Conservation (phyloP, 208 protist species). For the Naegleria lovaniensis region DNA sequence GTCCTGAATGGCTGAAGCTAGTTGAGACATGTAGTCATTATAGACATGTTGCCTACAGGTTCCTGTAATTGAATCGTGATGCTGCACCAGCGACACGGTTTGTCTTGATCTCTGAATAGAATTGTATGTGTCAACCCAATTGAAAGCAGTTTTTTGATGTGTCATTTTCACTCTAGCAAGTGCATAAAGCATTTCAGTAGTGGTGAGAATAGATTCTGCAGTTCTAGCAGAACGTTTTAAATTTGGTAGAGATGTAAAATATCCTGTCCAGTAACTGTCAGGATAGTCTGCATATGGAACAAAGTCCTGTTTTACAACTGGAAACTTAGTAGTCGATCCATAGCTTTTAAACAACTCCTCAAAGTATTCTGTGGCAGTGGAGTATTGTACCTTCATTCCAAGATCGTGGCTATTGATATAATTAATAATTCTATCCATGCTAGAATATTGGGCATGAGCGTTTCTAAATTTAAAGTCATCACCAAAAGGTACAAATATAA, state of each 20-base stretch:
- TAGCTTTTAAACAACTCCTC: constrained; percentile 29
- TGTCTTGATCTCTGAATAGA: not conserved
- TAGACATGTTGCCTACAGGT: constrained; percentile 36
- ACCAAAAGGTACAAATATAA: constrained; percentile 51
- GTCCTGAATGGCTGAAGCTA: not conserved
- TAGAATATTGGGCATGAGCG: constrained; percentile 45
- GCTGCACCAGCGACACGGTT: constrained; percentile 26
- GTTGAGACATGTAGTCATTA: constrained; percentile 36
- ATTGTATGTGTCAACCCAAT: not conserved
- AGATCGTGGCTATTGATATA: constrained; percentile 33
- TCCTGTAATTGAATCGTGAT: constrained; percentile 43
- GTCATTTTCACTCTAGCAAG: constrained; percentile 21
- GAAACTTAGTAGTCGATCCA: constrained; percentile 15
- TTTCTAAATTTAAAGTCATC: constrained; percentile 55
- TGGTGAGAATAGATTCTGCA: constrained; percentile 22
- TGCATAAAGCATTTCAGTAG: constrained; percentile 33
- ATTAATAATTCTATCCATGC: constrained; percentile 49
- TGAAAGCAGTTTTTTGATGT: not conserved
- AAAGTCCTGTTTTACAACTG: constrained; percentile 50
- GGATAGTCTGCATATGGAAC: constrained; percentile 55
- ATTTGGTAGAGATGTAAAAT: constrained; percentile 44
- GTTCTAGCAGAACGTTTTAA: constrained; percentile 38
- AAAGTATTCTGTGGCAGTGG: constrained; percentile 49
- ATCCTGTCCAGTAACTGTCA: constrained; percentile 52
- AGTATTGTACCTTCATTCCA: constrained; percentile 35